Percentiles rank a stretch among this genome's conserved stretches.
Conservation (phyloP, 805 yeast genomes). For the Saccharomyces paradoxus region DNA sequence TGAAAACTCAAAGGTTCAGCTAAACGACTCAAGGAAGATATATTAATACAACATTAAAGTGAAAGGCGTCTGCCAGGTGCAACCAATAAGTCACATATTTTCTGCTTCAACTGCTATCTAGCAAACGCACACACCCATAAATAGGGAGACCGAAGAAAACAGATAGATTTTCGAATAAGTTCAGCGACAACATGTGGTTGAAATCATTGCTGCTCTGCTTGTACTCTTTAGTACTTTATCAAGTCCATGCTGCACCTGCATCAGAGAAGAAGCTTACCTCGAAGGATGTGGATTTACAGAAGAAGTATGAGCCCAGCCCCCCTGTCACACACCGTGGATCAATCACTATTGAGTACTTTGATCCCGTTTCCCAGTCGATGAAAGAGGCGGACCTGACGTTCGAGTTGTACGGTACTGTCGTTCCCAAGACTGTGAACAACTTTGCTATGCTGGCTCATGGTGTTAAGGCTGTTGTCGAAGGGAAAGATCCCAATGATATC, state of each 20-base stretch:
- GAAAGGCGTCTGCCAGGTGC: not conserved
- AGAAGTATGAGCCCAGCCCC: constrained; percentile 25
- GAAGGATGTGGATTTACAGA: constrained; percentile 8
- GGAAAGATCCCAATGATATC: constrained; percentile 25
- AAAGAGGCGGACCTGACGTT: constrained; percentile 35
- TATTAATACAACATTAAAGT: not conserved
- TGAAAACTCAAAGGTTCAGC: not conserved
- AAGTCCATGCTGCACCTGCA: constrained; percentile 1
- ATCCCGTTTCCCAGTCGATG: constrained; percentile 9
- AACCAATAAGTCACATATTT: not conserved
- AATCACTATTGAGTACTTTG: constrained; percentile 22
- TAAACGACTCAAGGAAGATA: not conserved
- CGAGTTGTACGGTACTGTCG: constrained; percentile 59
- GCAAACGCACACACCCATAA: not conserved
- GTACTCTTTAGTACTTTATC: not conserved
- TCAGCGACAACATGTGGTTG: not conserved
- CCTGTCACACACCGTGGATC: constrained; percentile 25
- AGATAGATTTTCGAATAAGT: not conserved
- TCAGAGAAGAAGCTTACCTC: constrained; percentile 3
- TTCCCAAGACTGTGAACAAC: constrained; percentile 56
- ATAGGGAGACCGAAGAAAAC: not conserved
- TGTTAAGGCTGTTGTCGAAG: constrained; percentile 30
- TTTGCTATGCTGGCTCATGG: constrained; percentile 43
- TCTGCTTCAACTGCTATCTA: not conserved
- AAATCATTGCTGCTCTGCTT: not conserved